A percentile compares a stretch with the other conserved stretches of the same genome.
These are phyloP conservation scores for Mrakiaceae sp. DNA, from an alignment of 1,284 basidiomycete species.

Conservation along the genomic window DNA sequence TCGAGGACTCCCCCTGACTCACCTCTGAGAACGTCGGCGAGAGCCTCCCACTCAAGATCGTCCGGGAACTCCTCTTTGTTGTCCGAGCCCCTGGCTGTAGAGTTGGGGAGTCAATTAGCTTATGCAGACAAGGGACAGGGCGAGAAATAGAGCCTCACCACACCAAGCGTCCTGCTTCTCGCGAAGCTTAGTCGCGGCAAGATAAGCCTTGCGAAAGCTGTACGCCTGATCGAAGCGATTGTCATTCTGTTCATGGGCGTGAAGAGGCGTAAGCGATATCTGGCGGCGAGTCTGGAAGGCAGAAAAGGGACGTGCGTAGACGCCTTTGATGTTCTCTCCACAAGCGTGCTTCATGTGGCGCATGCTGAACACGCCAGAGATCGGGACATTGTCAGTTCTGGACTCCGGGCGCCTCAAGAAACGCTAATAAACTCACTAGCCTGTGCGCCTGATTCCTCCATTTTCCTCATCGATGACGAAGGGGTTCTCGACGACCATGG, in stretches of 20 bases:
- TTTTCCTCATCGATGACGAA: constrained; percentile 26
- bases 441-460: constrained; percentile 19
- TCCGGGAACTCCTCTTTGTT: constrained; percentile 52
- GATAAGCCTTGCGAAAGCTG: constrained; percentile 51
- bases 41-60: constrained; percentile 66
- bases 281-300: too few species aligned
- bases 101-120: too few species aligned
- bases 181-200: constrained; percentile 61
- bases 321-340: constrained; percentile 35
- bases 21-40: constrained; percentile 70
- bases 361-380: constrained; percentile 14
- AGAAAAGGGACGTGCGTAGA: constrained; percentile 28
- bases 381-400: too few species aligned
- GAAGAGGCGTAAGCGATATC: not conserved
- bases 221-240: constrained; percentile 44
- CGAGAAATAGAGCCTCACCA: not conserved
- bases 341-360: constrained; percentile 36
- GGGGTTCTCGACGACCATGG: constrained; percentile 31
- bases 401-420: too few species aligned
- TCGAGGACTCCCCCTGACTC: constrained; percentile 17
- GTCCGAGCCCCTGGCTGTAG: constrained; percentile 29
- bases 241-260: constrained; percentile 18
- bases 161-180: constrained; percentile 60
- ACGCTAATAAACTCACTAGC: constrained; percentile 16
- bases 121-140: too few species aligned